Percentiles rank a stretch among this genome's conserved stretches.
phyloP scores from a whole-genome alignment of 192 early-diverging fungal species.

The Coemansia sp. region DNA sequence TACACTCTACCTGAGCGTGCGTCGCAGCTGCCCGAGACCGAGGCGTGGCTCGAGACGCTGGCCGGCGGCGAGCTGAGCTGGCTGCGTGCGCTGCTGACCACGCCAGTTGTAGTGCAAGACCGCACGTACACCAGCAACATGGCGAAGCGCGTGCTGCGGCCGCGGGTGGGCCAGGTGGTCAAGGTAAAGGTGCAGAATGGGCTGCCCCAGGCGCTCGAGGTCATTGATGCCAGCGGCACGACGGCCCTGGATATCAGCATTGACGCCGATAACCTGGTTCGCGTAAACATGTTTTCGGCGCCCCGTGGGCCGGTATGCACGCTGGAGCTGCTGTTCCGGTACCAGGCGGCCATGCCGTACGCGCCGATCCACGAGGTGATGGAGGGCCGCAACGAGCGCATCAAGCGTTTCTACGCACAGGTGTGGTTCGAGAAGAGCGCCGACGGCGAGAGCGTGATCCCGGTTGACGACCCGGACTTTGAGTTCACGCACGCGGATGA shows the following conservation, averaged over 20 bases:
- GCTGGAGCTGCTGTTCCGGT: slow-evolving; percentile 78
- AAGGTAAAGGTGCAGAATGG: slow-evolving; percentile 29
- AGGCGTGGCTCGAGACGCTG: slow-evolving; percentile 55
- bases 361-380: slow-evolving; percentile 74
- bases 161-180: slow-evolving; percentile 59
- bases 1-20: slow-evolving; percentile 12
- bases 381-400: slow-evolving; percentile 69
- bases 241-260: slow-evolving; percentile 43
- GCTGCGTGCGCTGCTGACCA: slow-evolving; percentile 81
- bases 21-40: slow-evolving; percentile 14
- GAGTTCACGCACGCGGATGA: slow-evolving; percentile 56
- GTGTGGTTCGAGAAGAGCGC: slow-evolving; percentile 22
- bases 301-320: slow-evolving; percentile 60
- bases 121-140: slow-evolving; percentile 66
- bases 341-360: slow-evolving; percentile 73
- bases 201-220: slow-evolving; percentile 32
- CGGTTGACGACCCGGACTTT: background rate
- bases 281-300: slow-evolving; percentile 58
- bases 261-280: slow-evolving; percentile 51
- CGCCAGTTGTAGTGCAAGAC: slow-evolving; percentile 79
- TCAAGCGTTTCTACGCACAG: slow-evolving; percentile 60
- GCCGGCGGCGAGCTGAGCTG: slow-evolving; percentile 76
- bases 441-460: slow-evolving; percentile 4
- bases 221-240: slow-evolving; percentile 3
- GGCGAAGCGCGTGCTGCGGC: slow-evolving; percentile 62